A percentile compares a stretch with the other conserved stretches of the same genome.
Evolutionary conservation across 139 green algal species (phyloP).

Genomic region (Chlorella sp.): DNA sequence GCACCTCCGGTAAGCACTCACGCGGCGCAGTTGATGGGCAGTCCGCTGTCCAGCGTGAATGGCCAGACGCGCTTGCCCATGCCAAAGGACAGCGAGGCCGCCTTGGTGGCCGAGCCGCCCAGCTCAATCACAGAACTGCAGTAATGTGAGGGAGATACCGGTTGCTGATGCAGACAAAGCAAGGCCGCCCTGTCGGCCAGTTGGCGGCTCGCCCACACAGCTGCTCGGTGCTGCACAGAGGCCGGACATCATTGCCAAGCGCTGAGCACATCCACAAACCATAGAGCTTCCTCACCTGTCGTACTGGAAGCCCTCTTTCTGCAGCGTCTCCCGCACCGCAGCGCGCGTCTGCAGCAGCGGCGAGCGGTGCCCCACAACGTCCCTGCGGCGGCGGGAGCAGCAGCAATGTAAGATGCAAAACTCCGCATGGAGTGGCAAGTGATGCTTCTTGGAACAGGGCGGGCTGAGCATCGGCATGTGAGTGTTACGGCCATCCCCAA

Average conservation of each 20-base stretch:
- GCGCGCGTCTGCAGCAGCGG: constrained; percentile 18
- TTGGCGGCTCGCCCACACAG: no score
- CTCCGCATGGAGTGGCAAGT: no score
- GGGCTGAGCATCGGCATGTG: no score
- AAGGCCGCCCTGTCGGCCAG: no score
- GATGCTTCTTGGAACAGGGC: no score
- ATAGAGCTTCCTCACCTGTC: constrained; percentile 24
- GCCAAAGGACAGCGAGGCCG: constrained; percentile 3
- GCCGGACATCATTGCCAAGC: background rate
- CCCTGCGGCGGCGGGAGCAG: background rate
- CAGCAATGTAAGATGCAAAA: no score
- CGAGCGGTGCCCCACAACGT: constrained; percentile 20
- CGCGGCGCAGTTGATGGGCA: constrained; percentile 12
- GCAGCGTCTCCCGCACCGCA: constrained; percentile 8
- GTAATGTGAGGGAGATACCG: background rate
- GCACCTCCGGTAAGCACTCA: no score
- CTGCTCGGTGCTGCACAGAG: no score
- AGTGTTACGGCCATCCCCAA: no score
- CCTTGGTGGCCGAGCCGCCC: background rate
- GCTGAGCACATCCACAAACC: background rate
- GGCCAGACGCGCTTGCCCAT: constrained; percentile 30
- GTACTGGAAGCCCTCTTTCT: constrained; percentile 26
- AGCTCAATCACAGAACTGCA: constrained; percentile 29
- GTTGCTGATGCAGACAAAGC: no score
- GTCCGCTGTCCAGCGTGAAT: constrained; percentile 41